phyloP scores from a whole-genome alignment of 805 yeast species.

The Millerozyma miso region DNA sequence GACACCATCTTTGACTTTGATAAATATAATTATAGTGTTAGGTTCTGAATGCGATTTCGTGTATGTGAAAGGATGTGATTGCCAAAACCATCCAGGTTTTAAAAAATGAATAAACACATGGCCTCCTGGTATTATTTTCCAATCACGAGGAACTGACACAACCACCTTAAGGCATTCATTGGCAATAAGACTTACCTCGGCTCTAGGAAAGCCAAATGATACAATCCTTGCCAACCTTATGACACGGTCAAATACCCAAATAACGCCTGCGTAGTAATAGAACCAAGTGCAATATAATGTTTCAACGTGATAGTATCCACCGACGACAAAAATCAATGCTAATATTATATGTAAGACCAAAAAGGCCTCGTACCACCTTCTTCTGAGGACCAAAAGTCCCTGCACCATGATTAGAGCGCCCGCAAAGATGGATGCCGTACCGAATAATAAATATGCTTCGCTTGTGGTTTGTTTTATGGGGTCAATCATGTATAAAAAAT shows the following conservation, averaged over 20 bases:
- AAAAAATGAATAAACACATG: conserved; percentile 56
- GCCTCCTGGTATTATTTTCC: conserved; percentile 59
- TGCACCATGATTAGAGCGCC: conserved; percentile 43
- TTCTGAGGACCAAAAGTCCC: conserved; percentile 42
- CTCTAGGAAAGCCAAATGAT: conserved; percentile 57
- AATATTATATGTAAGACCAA: conserved; percentile 53
- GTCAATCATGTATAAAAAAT: conserved; percentile 8
- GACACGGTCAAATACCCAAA: conserved; percentile 70
- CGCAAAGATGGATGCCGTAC: conserved; percentile 24
- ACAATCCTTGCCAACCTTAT: conserved; percentile 52
- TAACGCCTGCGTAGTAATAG: conserved; percentile 49
- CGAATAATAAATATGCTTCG: conserved; percentile 20
- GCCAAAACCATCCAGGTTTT: conserved; percentile 47
- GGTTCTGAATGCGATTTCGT: conserved; percentile 15
- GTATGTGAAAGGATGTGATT: conserved; percentile 65
- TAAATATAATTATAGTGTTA: conserved; percentile 23
- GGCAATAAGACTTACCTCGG: conserved; percentile 38
- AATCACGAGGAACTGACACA: conserved; percentile 48
- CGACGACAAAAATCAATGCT: conserved; percentile 45
- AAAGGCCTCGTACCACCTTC: conserved; percentile 50
- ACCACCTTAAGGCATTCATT: conserved; percentile 47
- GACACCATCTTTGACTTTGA: conserved; percentile 33
- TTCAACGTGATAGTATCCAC: conserved; percentile 49
- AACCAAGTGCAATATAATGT: conserved; percentile 32
- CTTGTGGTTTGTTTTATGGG: conserved; percentile 6